phyloP scores from a whole-genome alignment of 768 basidiomycete genomes.

The Thelephora aurantiotincta region DNA sequence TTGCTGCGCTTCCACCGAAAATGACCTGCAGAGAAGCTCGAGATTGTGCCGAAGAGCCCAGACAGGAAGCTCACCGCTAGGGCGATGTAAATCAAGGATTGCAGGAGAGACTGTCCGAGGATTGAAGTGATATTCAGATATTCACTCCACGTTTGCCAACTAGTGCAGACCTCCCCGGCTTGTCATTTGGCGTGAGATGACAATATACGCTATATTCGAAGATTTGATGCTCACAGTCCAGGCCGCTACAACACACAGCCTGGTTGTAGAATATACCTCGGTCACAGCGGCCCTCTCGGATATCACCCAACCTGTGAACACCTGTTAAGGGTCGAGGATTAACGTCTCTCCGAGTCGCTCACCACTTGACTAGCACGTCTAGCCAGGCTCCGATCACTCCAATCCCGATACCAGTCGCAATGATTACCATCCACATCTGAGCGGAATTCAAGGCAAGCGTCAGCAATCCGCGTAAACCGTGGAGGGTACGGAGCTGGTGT shows the following conservation, averaged over 20 bases:
- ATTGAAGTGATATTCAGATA: constrained; percentile 38
- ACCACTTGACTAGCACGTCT: constrained; percentile 67
- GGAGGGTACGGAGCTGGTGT: constrained; percentile 31
- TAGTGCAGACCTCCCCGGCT: constrained; percentile 55
- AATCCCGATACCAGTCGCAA: constrained; percentile 50
- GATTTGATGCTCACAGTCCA: constrained; percentile 29
- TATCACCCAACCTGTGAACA: constrained; percentile 42
- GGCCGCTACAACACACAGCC: constrained; percentile 53
- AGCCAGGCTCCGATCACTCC: constrained; percentile 59
- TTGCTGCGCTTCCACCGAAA: constrained; percentile 49
- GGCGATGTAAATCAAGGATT: constrained; percentile 48
- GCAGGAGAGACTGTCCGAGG: constrained; percentile 46
- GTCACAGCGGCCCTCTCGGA: constrained; percentile 53
- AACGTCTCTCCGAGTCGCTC: constrained; percentile 6
- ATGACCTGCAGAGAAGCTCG: constrained; percentile 25
- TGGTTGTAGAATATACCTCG: constrained; percentile 64
- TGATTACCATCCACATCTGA: constrained; percentile 54
- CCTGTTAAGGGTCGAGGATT: background rate
- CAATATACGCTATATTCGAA: background rate
- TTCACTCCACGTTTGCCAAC: constrained; percentile 60
- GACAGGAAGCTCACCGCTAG: constrained; percentile 36
- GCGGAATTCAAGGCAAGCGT: constrained; percentile 41
- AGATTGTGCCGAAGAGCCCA: background rate
- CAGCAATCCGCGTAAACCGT: constrained; percentile 41
- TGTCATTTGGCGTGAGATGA: background rate